Conservation (phyloP, 2,329 filamentous ascomycete species). For the Trichoderma citrinoviride region DNA sequence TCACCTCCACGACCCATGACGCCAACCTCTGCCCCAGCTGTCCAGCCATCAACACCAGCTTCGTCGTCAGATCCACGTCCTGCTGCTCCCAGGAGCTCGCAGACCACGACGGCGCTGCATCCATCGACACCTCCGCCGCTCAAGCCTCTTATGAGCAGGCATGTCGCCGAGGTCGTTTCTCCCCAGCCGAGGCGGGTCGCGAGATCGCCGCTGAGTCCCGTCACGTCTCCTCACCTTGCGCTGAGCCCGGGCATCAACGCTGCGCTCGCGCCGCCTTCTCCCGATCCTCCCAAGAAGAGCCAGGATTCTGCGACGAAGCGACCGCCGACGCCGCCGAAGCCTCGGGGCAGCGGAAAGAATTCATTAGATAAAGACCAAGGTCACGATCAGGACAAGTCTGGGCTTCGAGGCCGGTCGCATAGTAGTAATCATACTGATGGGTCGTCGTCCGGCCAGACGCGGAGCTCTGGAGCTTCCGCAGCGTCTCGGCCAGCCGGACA, state of each 20-base stretch:
- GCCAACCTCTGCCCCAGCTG: not conserved
- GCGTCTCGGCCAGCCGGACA: constrained; percentile 7
- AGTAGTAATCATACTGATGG: constrained; percentile 20
- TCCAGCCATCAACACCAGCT: constrained; percentile 9
- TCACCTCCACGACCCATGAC: constrained; percentile 5
- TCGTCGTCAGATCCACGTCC: not conserved
- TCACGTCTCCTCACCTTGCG: constrained; percentile 31
- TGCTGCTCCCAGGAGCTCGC: not conserved
- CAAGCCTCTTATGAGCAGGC: constrained; percentile 26
- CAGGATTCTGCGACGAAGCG: constrained; percentile 25
- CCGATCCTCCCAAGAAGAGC: constrained; percentile 33
- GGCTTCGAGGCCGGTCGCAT: constrained; percentile 14
- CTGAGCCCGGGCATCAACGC: constrained; percentile 25
- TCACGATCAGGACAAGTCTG: not conserved
- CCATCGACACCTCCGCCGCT: constrained; percentile 25
- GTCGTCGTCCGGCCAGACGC: not conserved
- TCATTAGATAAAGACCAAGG: not conserved
- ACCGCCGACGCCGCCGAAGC: constrained; percentile 40
- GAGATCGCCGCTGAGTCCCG: constrained; percentile 33
- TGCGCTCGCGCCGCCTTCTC: constrained; percentile 28
- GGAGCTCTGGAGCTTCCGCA: not conserved
- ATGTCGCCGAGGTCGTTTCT: constrained; percentile 31
- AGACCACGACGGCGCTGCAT: not conserved
- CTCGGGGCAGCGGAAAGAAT: constrained; percentile 30
- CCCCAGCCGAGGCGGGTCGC: constrained; percentile 35